phyloP scores from a whole-genome alignment of 2,329 filamentous ascomycete species.

The Beauveria caledonica region DNA sequence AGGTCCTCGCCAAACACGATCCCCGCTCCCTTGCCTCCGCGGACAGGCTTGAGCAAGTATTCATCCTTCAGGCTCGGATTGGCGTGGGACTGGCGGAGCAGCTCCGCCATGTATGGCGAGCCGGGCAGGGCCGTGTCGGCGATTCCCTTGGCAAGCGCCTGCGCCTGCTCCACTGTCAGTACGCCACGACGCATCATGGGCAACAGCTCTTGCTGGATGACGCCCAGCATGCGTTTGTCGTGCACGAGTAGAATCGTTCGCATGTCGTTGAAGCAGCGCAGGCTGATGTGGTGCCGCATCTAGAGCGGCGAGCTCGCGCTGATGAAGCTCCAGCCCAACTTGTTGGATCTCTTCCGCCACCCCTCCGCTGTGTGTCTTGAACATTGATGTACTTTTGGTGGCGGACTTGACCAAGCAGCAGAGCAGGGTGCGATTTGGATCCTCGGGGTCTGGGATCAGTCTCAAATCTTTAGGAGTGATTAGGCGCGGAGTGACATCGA shows the following conservation, averaged over 20 bases:
- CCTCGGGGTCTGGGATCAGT: conserved; percentile 19
- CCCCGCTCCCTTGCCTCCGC: conserved; percentile 31
- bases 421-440: conserved; percentile 18
- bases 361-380: conserved; percentile 18
- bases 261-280: conserved; percentile 33
- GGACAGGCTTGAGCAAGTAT: conserved; percentile 31
- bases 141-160: conserved; percentile 20
- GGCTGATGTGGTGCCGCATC: conserved; percentile 24
- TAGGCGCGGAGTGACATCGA: conserved; percentile 24
- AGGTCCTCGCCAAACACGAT: conserved; percentile 32
- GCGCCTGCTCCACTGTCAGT: conserved; percentile 21
- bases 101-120: conserved; percentile 17
- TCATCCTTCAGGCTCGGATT: conserved; percentile 16
- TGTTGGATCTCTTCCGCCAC: conserved; percentile 27
- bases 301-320: conserved; percentile 27
- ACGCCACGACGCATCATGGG: conserved; percentile 19
- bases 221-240: conserved; percentile 34
- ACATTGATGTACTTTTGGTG: neutral
- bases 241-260: conserved; percentile 32
- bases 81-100: conserved; percentile 13
- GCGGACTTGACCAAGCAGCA: conserved; percentile 17
- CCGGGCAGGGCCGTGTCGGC: conserved; percentile 28
- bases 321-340: conserved; percentile 31
- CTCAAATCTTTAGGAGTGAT: conserved; percentile 26
- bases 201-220: conserved; percentile 27